Conservation (phyloP, 1,139 yeast genomes). For the Pichia sp. region DNA sequence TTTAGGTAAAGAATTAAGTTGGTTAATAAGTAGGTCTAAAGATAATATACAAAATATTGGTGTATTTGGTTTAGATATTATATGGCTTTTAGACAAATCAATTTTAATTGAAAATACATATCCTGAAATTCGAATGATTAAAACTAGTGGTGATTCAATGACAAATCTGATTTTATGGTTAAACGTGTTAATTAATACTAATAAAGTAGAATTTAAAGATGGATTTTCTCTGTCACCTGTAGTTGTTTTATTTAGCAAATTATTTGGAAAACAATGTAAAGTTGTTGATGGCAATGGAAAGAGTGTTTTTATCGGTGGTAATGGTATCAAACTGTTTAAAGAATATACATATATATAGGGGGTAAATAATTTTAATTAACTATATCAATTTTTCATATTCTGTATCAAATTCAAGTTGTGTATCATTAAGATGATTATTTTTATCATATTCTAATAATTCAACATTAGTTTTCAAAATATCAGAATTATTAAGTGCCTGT, state of each 20-base stretch:
- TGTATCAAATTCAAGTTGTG: constrained; percentile 26
- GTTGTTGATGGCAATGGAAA: background rate
- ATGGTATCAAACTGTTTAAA: constrained; percentile 4
- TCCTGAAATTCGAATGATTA: constrained; percentile 2
- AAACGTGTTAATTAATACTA: background rate
- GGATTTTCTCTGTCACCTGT: constrained; percentile 2
- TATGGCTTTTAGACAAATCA: constrained; percentile 5
- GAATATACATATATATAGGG: constrained; percentile 4
- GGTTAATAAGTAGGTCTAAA: background rate
- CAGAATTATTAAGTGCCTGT: constrained; percentile 55
- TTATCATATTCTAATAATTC: constrained; percentile 21
- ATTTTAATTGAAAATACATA: background rate
- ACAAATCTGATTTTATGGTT: constrained; percentile 3
- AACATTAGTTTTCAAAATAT: constrained; percentile 35
- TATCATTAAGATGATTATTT: constrained; percentile 23
- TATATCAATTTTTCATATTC: constrained; percentile 16
- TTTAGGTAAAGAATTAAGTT: too few relatives aligned
- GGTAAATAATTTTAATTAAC: too few relatives aligned
- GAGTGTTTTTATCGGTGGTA: constrained; percentile 5
- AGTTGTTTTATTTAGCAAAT: constrained; percentile 8
- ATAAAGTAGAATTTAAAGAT: constrained; percentile 1
- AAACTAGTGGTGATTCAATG: constrained; percentile 9
- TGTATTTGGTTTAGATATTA: constrained; percentile 8
- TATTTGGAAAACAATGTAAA: constrained; percentile 7
- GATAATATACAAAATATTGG: constrained; percentile 9